Base-by-base conservation (phyloP, 768 basidiomycete species). In the Amanita inopinata region DNA sequence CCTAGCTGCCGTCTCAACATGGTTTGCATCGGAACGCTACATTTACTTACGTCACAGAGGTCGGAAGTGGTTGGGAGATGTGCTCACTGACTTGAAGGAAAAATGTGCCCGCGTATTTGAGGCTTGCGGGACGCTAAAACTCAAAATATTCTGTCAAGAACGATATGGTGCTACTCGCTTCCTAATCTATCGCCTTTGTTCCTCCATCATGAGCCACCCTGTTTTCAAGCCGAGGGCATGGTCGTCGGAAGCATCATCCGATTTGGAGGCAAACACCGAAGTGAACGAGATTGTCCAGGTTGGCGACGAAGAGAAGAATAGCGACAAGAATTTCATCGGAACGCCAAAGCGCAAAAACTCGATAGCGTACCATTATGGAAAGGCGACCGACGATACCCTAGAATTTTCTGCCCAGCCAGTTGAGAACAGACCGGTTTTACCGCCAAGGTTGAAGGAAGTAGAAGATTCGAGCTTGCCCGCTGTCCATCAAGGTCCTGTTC, bases 1-100 rank as follows among this genome's bases (percentile, higher is more conserved):
- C 30, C 67, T 80, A 3, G 55, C 64, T 8, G 76, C 78, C 5
- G 78, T 80, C 10, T 78, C 76, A 0, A 55, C 67, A 1, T 80
- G 78, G 78, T 78, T 80, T 51, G 69, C 71, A 11, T 73, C 69
- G 4, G 78, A 80, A 51, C 71, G 71, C 3, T 74, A 66, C 62
- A 64, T 69, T 10, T 80, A 69, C 58, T 57, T 60, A 20, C 67
- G 66, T 3, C 73, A 78, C 49, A 63, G 70, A 19, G 78, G 78
- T 4, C 60, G 66, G 43, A 75, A 76, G 52, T 78, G 77, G 75
- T 69, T 80, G 10, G 62, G 65, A 24, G 78, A 78, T 45, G 67
- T 70, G 2, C 51, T 73, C 14, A 51, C 57, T 22, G 74, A 10
- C 37, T 23, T 3, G 7, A 36, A n/a, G n/a, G 12, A 5, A 24